Percentiles rank a stretch among this genome's conserved stretches.
These are phyloP conservation scores for Fraxinus velutina DNA, from an alignment of 305 asterid species.

Conservation along the genomic window DNA sequence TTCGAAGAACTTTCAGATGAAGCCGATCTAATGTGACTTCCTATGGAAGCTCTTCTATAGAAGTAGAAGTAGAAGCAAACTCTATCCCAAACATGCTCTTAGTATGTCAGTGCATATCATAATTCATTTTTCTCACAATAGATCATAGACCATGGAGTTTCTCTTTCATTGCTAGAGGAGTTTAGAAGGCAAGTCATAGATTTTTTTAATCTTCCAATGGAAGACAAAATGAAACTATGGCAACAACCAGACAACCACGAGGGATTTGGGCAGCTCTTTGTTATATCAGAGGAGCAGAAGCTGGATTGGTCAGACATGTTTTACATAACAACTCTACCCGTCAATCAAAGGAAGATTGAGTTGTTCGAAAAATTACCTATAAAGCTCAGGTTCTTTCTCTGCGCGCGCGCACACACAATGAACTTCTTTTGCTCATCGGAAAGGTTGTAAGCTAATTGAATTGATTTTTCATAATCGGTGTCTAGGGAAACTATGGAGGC, in stretches of 20 bases:
- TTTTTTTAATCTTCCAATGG: conserved; percentile 40
- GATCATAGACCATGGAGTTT: conserved; percentile 48
- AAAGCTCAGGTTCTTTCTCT: conserved; percentile 37
- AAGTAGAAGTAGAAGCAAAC: background rate
- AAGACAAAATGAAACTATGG: conserved; percentile 40
- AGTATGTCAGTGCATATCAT: background rate
- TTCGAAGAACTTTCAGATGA: background rate
- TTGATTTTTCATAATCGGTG: background rate
- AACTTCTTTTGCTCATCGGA: background rate
- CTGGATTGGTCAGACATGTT: conserved; percentile 64
- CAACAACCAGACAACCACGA: conserved; percentile 42
- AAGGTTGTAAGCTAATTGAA: background rate
- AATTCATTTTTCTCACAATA: conserved; percentile 4
- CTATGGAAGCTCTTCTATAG: background rate
- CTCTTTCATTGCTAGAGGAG: conserved; percentile 33
- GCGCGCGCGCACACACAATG: background rate
- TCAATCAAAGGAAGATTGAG: conserved; percentile 27
- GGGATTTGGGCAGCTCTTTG: conserved; percentile 56
- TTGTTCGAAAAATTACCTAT: conserved; percentile 38
- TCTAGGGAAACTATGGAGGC: conserved; percentile 39
- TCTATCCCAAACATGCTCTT: background rate
- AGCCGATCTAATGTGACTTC: background rate
- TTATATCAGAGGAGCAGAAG: conserved; percentile 48
- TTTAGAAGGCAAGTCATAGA: conserved; percentile 27
- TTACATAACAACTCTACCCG: conserved; percentile 44